Evolutionary conservation across 176 grass and related monocot genomes (phyloP), one percentile per base, ranked within the genome.

Genomic region (Musa beccarii): DNA sequence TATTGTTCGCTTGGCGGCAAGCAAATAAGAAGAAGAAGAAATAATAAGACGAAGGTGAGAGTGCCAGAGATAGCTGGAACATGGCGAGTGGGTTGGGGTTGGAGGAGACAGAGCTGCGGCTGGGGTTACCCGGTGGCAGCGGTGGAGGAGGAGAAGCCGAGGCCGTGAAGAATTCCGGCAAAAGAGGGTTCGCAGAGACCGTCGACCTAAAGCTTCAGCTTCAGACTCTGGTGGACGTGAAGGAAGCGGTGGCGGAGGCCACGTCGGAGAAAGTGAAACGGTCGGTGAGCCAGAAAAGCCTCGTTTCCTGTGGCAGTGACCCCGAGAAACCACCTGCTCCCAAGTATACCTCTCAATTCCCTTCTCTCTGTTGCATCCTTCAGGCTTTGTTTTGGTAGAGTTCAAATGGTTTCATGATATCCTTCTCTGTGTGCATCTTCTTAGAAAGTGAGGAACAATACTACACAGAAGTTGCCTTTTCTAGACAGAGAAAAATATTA

Each of bases 251-350:
- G 19, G 17, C 17, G 34, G 28, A 51, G 43, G 8, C 68, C 5
- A 1, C 34, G 34, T 43, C 25, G 67, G 81, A 84, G 54, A 79
- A 73, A 49, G 6, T 53, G 11, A 84, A 84, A 55, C 25, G 81
- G 66, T 29, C 66, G 16, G 12, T 34, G 28, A 71, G 24, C 70
- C 68, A 79, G 21, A 57, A 84, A 43, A 51, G 63, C 29, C n/a
- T 63, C 17, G 26, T 50, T 22, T 7, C 55, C n/a, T 67, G 53
- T 12, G 77, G 29, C 65, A 22, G 52, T 24, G 65, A 59, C 28
- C 59, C 71, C 28, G 64, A 56, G 24, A 85, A 74, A 78, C 83
- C 78, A 26, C 71, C 83, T 51, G 83, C 83, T 76, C 75, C 83
- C 13, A 85, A 85, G 83, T 85, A 85, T 63, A 16, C 17, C 34